These are phyloP conservation scores for Arabis hirsuta DNA, from an alignment of 345 rosid species.

Conservation along the genomic window DNA sequence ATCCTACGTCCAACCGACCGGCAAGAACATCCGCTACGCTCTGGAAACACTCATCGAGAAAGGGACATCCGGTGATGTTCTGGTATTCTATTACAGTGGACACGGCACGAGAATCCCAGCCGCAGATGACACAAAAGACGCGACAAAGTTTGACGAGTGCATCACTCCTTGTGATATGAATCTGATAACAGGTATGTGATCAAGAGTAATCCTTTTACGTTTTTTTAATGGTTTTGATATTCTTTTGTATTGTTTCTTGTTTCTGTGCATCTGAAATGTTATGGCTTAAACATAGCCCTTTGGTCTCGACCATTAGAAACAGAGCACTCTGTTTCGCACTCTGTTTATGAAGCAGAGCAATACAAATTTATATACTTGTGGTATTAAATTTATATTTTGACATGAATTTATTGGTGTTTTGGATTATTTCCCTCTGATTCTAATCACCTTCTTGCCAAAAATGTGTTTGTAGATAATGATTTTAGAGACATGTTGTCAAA, in stretches of 20 bases:
- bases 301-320: background rate
- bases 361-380: too few species aligned
- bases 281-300: background rate
- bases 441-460: background rate
- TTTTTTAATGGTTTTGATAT: background rate
- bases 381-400: background rate
- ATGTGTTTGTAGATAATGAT: constrained; percentile 34
- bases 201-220: background rate
- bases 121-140: constrained; percentile 71
- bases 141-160: constrained; percentile 82
- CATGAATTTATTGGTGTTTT: background rate
- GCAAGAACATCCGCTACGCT: constrained; percentile 67
- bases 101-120: constrained; percentile 93
- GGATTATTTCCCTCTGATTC: background rate
- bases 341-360: constrained; percentile 11
- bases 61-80: constrained; percentile 59
- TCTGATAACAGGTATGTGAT: constrained; percentile 31
- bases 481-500: constrained; percentile 31
- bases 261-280: background rate
- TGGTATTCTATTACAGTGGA: constrained; percentile 92
- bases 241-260: background rate
- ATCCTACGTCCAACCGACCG: constrained; percentile 68
- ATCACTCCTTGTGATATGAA: constrained; percentile 44
- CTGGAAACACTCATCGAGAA: constrained; percentile 51
- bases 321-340: background rate